Conservation (phyloP, 768 basidiomycete genomes). For the Phylloporus sp. region DNA sequence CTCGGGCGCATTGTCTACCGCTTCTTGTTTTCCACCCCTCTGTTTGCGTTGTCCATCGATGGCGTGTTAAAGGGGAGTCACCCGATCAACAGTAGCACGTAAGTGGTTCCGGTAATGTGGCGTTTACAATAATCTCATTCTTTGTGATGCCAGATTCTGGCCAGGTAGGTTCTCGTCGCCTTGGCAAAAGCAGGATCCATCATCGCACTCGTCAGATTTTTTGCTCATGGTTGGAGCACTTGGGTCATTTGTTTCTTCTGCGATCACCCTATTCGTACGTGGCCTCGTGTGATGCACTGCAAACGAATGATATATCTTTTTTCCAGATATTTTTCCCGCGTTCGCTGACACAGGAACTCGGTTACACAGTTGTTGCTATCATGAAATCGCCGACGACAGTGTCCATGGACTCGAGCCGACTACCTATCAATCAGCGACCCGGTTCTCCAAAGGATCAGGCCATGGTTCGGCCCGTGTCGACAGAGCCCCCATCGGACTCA, state of each 20-base stretch:
- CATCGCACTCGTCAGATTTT: slow-evolving; percentile 44
- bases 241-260: slow-evolving; percentile 75
- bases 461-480: slow-evolving; percentile 19
- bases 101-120: slow-evolving; percentile 30
- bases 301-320: not conserved
- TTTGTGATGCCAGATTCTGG: slow-evolving; percentile 47
- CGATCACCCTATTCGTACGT: slow-evolving; percentile 73
- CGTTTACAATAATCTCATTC: not conserved
- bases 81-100: slow-evolving; percentile 52
- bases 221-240: slow-evolving; percentile 68
- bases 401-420: slow-evolving; percentile 20
- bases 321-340: slow-evolving; percentile 75
- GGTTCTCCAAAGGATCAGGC: slow-evolving; percentile 21
- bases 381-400: slow-evolving; percentile 28
- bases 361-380: slow-evolving; percentile 43
- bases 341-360: slow-evolving; percentile 60
- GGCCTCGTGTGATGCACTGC: not conserved
- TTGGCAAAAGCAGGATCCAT: not conserved
- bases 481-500: slow-evolving; percentile 18
- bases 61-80: slow-evolving; percentile 51
- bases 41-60: slow-evolving; percentile 65
- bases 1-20: slow-evolving; percentile 70
- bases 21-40: slow-evolving; percentile 67
- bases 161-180: slow-evolving; percentile 40
- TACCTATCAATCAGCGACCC: slow-evolving; percentile 10